phyloP scores from a whole-genome alignment of 257 asterid species.

The Solanum lycopersicoides region DNA sequence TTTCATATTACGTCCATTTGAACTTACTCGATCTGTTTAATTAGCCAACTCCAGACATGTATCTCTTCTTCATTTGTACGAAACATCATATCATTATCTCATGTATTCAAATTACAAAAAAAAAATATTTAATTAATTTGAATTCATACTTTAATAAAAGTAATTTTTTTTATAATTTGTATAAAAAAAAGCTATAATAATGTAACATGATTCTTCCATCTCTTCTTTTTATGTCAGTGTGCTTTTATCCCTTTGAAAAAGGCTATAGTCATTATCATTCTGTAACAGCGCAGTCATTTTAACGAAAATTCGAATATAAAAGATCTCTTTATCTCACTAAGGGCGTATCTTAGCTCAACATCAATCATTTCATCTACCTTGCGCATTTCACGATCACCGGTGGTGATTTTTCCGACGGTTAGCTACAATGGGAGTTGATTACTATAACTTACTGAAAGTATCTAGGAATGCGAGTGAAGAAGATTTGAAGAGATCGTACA shows the following conservation, averaged over 20 bases:
- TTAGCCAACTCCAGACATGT: accelerated
- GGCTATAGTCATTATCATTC: background rate
- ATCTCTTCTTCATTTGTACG: too few relatives aligned
- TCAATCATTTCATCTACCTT: slow-evolving; percentile 32
- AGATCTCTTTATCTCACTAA: background rate
- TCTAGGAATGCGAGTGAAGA: slow-evolving; percentile 58
- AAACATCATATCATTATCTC: background rate
- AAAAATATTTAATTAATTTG: background rate
- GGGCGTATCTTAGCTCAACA: slow-evolving; percentile 42
- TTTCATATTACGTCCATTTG: too few relatives aligned
- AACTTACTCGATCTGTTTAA: too few relatives aligned
- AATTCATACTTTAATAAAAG: background rate
- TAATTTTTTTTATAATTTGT: background rate
- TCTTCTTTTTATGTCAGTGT: background rate
- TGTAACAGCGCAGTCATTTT: slow-evolving; percentile 15
- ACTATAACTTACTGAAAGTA: slow-evolving; percentile 64
- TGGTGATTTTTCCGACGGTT: slow-evolving; percentile 1
- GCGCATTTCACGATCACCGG: slow-evolving; percentile 34
- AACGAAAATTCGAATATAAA: background rate
- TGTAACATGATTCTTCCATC: background rate
- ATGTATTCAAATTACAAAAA: background rate
- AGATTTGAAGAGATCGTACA: slow-evolving; percentile 79
- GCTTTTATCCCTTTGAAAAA: background rate
- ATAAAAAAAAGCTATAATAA: background rate
- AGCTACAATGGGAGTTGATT: slow-evolving; percentile 61